Conservation (phyloP, 139 green algal genomes). For the Chlorella sp. region DNA sequence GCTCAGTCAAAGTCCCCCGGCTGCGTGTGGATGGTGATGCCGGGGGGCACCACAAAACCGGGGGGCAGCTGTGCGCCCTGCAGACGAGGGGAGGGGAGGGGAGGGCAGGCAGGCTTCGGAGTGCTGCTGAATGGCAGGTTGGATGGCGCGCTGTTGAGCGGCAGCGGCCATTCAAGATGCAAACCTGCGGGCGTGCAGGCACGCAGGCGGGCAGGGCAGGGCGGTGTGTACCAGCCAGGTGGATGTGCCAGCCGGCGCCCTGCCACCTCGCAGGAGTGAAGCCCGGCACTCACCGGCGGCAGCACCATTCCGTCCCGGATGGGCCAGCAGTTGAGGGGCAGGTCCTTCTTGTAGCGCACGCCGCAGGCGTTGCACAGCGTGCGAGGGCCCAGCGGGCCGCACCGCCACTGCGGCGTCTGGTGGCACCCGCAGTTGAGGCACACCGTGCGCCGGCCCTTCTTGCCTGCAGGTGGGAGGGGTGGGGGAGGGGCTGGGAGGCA, state of each 20-base stretch:
- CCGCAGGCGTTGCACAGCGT: slow-evolving; percentile 89
- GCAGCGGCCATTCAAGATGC: neutral
- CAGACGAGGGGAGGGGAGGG: too few relatives aligned
- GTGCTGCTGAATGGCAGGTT: too few relatives aligned
- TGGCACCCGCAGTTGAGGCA: slow-evolving; percentile 66
- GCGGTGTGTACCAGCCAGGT: too few relatives aligned
- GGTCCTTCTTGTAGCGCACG: slow-evolving; percentile 75
- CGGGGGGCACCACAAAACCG: slow-evolving; percentile 29
- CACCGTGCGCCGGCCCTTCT: slow-evolving; percentile 44
- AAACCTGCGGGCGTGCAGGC: neutral
- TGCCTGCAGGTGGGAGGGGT: neutral
- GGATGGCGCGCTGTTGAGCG: neutral
- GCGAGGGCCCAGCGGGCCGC: slow-evolving; percentile 74
- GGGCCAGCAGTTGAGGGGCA: slow-evolving; percentile 57
- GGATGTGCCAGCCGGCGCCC: too few relatives aligned
- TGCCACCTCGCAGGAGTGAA: too few relatives aligned
- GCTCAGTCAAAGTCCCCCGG: slow-evolving; percentile 8
- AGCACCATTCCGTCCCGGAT: slow-evolving; percentile 50
- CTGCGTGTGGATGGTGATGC: slow-evolving; percentile 44
- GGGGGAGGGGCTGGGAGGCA: neutral
- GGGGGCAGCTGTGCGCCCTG: slow-evolving; percentile 36
- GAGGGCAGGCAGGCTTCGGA: neutral
- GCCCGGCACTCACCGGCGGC: slow-evolving; percentile 23
- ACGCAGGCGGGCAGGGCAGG: neutral
- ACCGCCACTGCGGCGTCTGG: slow-evolving; percentile 79